Base-by-base conservation (phyloP, 129 eudicot genomes). In the Tagetes erecta region DNA sequence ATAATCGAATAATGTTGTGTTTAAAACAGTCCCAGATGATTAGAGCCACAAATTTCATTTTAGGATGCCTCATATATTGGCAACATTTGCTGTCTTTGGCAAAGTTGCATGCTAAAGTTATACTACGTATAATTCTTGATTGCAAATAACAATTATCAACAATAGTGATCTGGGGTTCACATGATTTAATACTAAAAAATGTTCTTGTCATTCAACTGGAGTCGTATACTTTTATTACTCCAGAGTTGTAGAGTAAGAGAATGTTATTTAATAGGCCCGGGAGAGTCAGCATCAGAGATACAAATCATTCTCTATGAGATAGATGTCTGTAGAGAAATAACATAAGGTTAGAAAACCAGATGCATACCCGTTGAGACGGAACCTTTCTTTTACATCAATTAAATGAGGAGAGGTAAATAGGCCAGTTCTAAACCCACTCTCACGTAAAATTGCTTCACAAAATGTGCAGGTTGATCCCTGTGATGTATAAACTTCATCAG, bases 401-500 rank as follows among this genome's bases (percentile, higher is more conserved):
- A 92, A 77, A 80, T 92, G 98, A 50, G 98, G 98, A 31, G 98
- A 92, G 42, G 91, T 92, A 80, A 92, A 89, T 35, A 92, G 83
- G 50, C 98, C 98, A 64, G 98, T 92, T 76, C 70, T 84, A 41
- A 87, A 80, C 72, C 98, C 96, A 86, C 92, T 82, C 68, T 89
- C 92, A 39, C 90, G 82, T 75, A 92, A 83, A 30, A 92, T 87
- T 79, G 98, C 95, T 84, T 92, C 98, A 81, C 87, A 87, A 77
- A 90, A 90, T 74, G 95, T 63, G 76, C 98, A 92, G 37, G 98
- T 90, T 65, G 98, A 92, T 55, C 98, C 98, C 98, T 92, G 85
- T 20, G 27, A 20, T 77, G 65, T 36, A 63, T n/a, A 37, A 84
- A 81, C 40, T 38, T 47, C 8, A 68, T 78, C 35, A 71, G 67